Base-by-base conservation (phyloP, 345 rosid genomes). In the Populus simonii region DNA sequence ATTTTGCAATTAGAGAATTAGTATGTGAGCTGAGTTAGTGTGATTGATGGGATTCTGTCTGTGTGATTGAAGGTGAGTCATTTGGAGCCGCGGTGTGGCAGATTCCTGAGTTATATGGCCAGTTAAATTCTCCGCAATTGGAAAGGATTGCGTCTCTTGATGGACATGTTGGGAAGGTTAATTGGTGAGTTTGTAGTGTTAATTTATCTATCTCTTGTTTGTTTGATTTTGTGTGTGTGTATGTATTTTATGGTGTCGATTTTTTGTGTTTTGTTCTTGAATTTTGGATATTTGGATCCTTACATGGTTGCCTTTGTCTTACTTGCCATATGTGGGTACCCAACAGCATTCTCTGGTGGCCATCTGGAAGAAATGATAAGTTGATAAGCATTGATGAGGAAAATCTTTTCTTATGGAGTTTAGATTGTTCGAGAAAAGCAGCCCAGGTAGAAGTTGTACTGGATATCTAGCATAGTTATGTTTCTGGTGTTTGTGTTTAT, bases 41-140 rank as follows among this genome's bases (percentile, higher is more conserved):
- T 53, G 59, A 25, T 8, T 31, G 41, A 33, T 33, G 39, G 29
- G 15, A 39, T 73, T 80, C 73, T 69, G 23, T 80, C 73, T 69
- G 22, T 78, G 72, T 72, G 29, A 43, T 76, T 80, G 78, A 82
- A 92, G 96, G 93, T 41, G 98, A 93, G 68, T 86, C 96, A 20
- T 90, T 81, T 66, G 98, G 96, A 81, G 98, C 99, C 16, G 97
- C 97, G 15, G 87, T 92, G 65, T 96, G 98, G 98, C 96, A 87
- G 85, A 93, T 96, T 63, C 99, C 96, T n/a, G 99, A 96, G 91
- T 77, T 96, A 65, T 91, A 93, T 74, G 97, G 98, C 68, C 98
- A 92, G 73, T 61, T 88, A 55, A 93, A 82, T 87, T 93, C 97
- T 3, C 96, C 97, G 73, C 98, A 93, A 55, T 65, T 91, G 88